Conservation (phyloP, 805 yeast genomes). For the Komagataella ulmi region DNA sequence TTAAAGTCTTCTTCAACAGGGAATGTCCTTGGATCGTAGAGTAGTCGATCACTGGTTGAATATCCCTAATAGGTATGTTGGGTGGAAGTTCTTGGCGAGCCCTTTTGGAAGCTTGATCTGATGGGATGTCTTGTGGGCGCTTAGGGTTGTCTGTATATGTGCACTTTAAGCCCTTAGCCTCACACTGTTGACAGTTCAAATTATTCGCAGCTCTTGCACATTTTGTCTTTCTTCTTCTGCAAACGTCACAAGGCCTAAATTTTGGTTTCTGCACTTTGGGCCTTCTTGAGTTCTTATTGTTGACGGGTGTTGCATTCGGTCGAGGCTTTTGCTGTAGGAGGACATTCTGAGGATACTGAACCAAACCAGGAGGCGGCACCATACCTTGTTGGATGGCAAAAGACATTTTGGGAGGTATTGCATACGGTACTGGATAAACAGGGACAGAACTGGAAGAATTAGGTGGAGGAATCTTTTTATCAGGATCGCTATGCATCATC, state of each 20-base stretch:
- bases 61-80: conserved; percentile 31
- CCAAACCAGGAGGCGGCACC: background rate
- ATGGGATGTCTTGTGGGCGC: conserved; percentile 8
- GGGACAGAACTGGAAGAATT: background rate
- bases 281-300: background rate
- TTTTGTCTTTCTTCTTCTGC: conserved; percentile 66
- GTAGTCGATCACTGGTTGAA: conserved; percentile 55
- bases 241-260: conserved; percentile 70
- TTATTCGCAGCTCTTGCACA: conserved; percentile 60
- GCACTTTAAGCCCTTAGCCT: conserved; percentile 58
- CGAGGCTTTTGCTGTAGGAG: background rate
- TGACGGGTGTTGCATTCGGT: background rate
- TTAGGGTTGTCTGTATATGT: conserved; percentile 39
- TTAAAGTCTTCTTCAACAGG: conserved; percentile 49
- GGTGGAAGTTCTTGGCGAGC: conserved; percentile 21
- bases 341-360: background rate
- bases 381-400: background rate
- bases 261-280: conserved; percentile 9
- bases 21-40: conserved; percentile 50
- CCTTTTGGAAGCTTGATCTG: conserved; percentile 12
- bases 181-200: conserved; percentile 64
- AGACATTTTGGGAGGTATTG: background rate
- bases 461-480: background rate
- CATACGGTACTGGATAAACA: background rate
- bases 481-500: background rate